Evolutionary conservation across 2,329 filamentous ascomycete species (phyloP).

Genomic region (Aaosphaeria pasadenensis): DNA sequence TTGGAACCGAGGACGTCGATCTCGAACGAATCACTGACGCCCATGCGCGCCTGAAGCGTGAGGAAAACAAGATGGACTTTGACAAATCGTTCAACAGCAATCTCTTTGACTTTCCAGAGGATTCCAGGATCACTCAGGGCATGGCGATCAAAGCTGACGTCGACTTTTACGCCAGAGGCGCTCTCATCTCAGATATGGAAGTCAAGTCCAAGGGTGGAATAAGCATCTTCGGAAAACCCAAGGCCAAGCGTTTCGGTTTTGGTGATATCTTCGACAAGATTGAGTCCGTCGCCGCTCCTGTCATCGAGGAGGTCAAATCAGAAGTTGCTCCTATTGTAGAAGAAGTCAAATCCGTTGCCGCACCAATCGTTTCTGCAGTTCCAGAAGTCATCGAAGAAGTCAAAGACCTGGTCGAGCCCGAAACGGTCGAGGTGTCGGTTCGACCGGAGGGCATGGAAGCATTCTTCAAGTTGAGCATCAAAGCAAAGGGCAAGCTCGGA

Average conservation of each 20-base stretch:
- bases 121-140: conserved; percentile 14
- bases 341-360: too few species aligned
- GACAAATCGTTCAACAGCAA: conserved; percentile 9
- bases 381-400: neutral
- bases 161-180: conserved; percentile 13
- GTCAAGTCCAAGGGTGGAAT: conserved; percentile 5
- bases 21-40: conserved; percentile 13
- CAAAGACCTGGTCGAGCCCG: neutral
- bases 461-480: conserved; percentile 11
- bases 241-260: neutral
- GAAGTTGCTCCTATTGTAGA: too few species aligned
- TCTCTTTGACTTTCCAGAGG: conserved; percentile 17
- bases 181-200: conserved; percentile 18
- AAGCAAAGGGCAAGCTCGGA: conserved; percentile 16
- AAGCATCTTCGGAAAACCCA: conserved; percentile 5
- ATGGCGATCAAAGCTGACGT: conserved; percentile 14
- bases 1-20: neutral
- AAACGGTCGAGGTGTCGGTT: conserved; percentile 11
- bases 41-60: conserved; percentile 14
- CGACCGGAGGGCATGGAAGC: conserved; percentile 16
- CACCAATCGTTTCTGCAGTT: too few species aligned
- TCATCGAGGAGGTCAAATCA: too few species aligned
- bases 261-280: too few species aligned
- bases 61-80: conserved; percentile 13
- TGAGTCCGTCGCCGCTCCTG: too few species aligned